Evolutionary conservation across 768 basidiomycete genomes (phyloP).

Genomic region (Collybiopsis confluens): DNA sequence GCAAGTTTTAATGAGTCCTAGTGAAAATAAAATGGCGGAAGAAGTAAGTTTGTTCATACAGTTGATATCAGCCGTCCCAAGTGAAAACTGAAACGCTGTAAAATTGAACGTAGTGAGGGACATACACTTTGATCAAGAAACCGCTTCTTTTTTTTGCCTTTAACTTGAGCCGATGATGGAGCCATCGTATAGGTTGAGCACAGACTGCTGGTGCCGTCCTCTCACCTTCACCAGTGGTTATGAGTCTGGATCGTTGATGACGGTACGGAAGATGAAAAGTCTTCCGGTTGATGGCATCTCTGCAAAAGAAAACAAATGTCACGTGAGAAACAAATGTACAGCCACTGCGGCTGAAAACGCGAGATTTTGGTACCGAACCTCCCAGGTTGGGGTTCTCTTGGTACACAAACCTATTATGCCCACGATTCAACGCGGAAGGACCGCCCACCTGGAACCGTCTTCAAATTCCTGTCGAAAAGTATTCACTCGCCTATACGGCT

Average conservation of each 20-base stretch:
- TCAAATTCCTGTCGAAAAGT: background rate
- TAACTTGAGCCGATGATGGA: constrained; percentile 2
- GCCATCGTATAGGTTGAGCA: background rate
- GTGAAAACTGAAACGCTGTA: background rate
- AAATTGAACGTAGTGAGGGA: background rate
- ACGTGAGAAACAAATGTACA: too few species aligned
- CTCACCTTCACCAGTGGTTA: too few species aligned
- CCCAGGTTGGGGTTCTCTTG: too few species aligned
- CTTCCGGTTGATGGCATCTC: too few species aligned
- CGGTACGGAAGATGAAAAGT: too few species aligned
- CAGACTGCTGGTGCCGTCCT: background rate
- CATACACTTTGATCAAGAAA: constrained; percentile 34
- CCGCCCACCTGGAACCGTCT: too few species aligned
- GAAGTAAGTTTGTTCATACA: background rate
- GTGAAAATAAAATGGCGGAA: constrained; percentile 6
- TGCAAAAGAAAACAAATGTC: too few species aligned
- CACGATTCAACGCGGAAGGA: background rate
- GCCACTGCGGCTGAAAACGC: too few species aligned
- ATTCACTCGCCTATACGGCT: background rate
- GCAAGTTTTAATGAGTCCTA: constrained; percentile 48
- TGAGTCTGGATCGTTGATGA: too few species aligned
- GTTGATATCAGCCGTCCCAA: background rate
- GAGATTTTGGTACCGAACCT: too few species aligned
- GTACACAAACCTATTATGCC: background rate
- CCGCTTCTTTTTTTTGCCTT: constrained; percentile 27